Evolutionary conservation across 805 yeast genomes (phyloP).

Genomic region (Candida coquimbonensis): DNA sequence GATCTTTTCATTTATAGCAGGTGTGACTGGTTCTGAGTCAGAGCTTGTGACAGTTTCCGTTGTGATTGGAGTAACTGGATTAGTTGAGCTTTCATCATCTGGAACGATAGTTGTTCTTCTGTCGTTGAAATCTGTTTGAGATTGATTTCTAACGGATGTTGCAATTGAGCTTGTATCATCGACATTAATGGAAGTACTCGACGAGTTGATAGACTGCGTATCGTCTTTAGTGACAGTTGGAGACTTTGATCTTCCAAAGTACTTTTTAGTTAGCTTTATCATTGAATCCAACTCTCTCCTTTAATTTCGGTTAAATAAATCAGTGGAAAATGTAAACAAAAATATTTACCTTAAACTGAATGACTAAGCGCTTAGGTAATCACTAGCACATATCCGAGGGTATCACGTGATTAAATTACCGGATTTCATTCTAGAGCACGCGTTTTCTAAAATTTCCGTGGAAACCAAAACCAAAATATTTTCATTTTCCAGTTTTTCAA

Average conservation of each 20-base stretch:
- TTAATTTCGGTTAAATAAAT: too few species aligned
- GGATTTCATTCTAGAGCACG: slow-evolving; percentile 2
- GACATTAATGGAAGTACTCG: slow-evolving; percentile 1
- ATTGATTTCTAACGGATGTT: too few species aligned
- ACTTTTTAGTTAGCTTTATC: slow-evolving; percentile 37
- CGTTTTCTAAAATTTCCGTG: slow-evolving; percentile 2
- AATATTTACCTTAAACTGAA: too few species aligned
- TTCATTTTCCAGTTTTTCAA: background rate
- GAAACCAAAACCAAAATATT: background rate
- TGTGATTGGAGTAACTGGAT: background rate
- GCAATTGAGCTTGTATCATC: background rate
- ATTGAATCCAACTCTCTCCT: background rate
- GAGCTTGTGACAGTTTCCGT: background rate
- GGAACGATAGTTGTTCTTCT: slow-evolving; percentile 10
- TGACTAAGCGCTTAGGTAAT: too few species aligned
- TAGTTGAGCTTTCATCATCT: background rate
- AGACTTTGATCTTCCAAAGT: slow-evolving; percentile 20
- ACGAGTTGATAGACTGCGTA: slow-evolving; percentile 1
- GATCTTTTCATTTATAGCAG: background rate
- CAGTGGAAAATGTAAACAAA: too few species aligned
- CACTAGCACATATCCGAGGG: background rate
- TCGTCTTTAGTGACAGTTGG: slow-evolving; percentile 11
- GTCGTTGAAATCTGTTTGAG: background rate
- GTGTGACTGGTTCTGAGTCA: background rate
- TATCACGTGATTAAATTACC: background rate